phyloP scores from a whole-genome alignment of 192 early-diverging fungal genomes.

The Coemansia sp. region DNA sequence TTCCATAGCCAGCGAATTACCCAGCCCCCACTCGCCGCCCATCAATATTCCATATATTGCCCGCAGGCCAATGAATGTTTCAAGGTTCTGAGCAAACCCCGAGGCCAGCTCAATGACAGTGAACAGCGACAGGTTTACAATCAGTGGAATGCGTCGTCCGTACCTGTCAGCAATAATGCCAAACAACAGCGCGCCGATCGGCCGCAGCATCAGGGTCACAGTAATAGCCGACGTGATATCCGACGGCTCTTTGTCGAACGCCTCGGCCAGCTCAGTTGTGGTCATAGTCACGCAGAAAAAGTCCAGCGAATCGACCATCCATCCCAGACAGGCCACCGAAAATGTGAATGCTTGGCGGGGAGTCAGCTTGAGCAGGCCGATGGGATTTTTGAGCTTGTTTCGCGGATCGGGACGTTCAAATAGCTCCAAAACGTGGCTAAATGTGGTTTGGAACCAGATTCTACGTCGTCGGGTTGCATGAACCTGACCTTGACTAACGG shows the following conservation, averaged over 20 bases:
- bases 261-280: conserved; percentile 57
- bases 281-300: conserved; percentile 66
- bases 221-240: conserved; percentile 67
- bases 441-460: neutral
- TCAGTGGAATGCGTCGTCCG: conserved; percentile 69
- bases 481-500: neutral
- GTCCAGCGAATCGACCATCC: conserved; percentile 72
- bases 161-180: conserved; percentile 66
- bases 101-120: conserved; percentile 63
- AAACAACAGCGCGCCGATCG: conserved; percentile 72
- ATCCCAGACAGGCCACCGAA: conserved; percentile 63
- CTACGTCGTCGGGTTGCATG: neutral
- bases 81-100: conserved; percentile 64
- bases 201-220: conserved; percentile 66
- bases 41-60: conserved; percentile 63
- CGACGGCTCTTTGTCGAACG: conserved; percentile 59
- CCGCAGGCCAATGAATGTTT: conserved; percentile 64
- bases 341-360: conserved; percentile 51
- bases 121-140: conserved; percentile 65
- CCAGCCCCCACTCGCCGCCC: conserved; percentile 76
- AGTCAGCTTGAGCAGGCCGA: conserved; percentile 32
- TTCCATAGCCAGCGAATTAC: conserved; percentile 73
- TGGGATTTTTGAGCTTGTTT: conserved; percentile 36
- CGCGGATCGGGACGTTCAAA: conserved; percentile 30
- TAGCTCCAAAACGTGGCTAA: conserved; percentile 27